Evolutionary conservation across 129 eudicot genomes (phyloP), one percentile per base, ranked within the genome.

Genomic region (Tagetes patula): DNA sequence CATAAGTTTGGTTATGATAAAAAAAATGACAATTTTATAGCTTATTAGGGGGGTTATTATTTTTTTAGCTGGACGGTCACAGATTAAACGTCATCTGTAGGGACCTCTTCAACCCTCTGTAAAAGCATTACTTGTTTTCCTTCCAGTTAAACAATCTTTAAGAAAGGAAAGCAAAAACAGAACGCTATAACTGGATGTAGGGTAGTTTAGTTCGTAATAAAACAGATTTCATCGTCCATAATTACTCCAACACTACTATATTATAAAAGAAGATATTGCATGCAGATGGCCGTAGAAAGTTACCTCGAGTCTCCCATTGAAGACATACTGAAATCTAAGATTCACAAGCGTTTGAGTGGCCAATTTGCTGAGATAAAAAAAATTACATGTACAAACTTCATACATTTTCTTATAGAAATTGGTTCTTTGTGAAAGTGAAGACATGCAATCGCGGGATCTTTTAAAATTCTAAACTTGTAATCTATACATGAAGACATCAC

Each of bases 301-400:
- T 81, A 81, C 81, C 77, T 50, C 10, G 46, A 54, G 39, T 81
- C 77, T 64, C 52, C 77, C 39, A 46, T 70, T 77, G 72, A 31
- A 64, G 74, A 65, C 81, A 69, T 75, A 64, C 70, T 64, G 77
- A 80, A 69, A 55, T 63, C 69, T 48, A 43, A 46, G 77, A 66
- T 73, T 60, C 69, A 80, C 80, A 66, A 74, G 77, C 43, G 72
- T 68, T 50, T 40, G 41, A 62, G 32, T 34, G 39, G 52, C 55
- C 72, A 38, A 56, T 45, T 59, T 45, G 38, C 77, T 71, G 80
- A 65, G 40, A 75, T 31, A 34, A 71, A 49, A 60, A 48, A 61
- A 60, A 34, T 8, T 32, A 12, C 10, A 36, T 4, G 58, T 13
- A 52, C n/a, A 32, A 66, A 50, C 10, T 12, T 64, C 63, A 69